phyloP scores from a whole-genome alignment of 2,329 filamentous ascomycete genomes.

The Aspergillus arachidicola region DNA sequence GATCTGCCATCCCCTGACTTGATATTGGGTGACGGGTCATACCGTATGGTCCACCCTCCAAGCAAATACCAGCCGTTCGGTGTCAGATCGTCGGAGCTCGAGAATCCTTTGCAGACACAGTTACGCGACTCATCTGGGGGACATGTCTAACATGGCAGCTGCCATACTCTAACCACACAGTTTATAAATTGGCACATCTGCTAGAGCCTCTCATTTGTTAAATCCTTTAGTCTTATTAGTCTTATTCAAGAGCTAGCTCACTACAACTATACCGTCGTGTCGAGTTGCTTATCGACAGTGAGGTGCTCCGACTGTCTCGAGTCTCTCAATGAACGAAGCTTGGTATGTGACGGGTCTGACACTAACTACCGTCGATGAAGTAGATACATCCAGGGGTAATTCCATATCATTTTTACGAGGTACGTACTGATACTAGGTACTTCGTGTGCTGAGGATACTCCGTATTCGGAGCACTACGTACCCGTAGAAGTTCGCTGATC shows the following conservation, averaged over 20 bases:
- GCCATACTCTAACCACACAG: not conserved
- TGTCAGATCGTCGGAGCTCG: not conserved
- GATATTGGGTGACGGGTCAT: not conserved
- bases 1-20: not conserved
- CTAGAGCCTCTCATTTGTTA: no score
- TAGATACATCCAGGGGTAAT: not conserved
- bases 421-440: not conserved
- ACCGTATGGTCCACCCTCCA: not conserved
- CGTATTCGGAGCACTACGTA: no score
- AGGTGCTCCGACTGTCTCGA: not conserved
- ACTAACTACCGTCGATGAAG: not conserved
- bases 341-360: not conserved
- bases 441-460: no score
- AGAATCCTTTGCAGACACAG: not conserved
- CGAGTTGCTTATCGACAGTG: not conserved
- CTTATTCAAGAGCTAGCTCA: no score
- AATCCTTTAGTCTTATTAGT: no score
- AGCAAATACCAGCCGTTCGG: constrained; percentile 1
- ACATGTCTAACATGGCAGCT: not conserved
- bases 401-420: not conserved
- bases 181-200: no score
- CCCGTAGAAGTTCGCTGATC: not conserved
- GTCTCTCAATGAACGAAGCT: not conserved
- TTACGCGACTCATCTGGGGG: not conserved
- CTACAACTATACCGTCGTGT: not conserved